phyloP scores from a whole-genome alignment of 2,329 filamentous ascomycete genomes.

The Rutstroemia sp. region DNA sequence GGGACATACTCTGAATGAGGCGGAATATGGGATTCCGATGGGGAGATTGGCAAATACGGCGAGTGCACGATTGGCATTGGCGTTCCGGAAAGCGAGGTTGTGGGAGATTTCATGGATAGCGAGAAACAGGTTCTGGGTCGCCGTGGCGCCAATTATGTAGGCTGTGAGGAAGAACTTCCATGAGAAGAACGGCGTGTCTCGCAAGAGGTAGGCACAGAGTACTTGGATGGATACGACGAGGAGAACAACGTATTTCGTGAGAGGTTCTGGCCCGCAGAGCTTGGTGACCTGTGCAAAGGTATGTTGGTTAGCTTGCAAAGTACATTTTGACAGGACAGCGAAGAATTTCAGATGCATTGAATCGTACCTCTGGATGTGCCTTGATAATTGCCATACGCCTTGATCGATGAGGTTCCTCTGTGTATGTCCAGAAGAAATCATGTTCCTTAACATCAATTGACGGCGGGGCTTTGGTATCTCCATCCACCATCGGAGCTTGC shows the following conservation, averaged over 20 bases:
- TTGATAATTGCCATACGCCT: conserved; percentile 92
- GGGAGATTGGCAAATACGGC: conserved; percentile 93
- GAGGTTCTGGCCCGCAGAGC: conserved; percentile 89
- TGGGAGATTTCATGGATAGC: conserved; percentile 99
- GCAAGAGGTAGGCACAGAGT: conserved; percentile 67
- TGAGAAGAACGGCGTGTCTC: conserved; percentile 70
- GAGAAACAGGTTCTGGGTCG: conserved; percentile 97
- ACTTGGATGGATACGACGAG: conserved; percentile 80
- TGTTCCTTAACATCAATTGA: conserved; percentile 25
- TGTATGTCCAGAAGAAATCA: conserved; percentile 96
- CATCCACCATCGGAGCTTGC: neutral
- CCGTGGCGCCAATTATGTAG: conserved; percentile 87
- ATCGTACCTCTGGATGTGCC: conserved; percentile 80
- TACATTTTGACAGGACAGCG: neutral
- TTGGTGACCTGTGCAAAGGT: conserved; percentile 66
- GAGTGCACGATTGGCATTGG: conserved; percentile 72
- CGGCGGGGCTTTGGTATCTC: conserved; percentile 3
- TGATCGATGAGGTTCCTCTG: conserved; percentile 92
- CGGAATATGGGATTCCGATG: conserved; percentile 92
- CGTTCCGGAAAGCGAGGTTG: conserved; percentile 85
- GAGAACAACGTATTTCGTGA: conserved; percentile 89
- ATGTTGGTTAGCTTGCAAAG: neutral
- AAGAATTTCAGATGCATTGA: neutral
- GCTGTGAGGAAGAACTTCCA: conserved; percentile 79
- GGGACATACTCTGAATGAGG: conserved; percentile 73